Conservation (phyloP, 305 asterid genomes). For the Fraxinus xanthoxyloides region DNA sequence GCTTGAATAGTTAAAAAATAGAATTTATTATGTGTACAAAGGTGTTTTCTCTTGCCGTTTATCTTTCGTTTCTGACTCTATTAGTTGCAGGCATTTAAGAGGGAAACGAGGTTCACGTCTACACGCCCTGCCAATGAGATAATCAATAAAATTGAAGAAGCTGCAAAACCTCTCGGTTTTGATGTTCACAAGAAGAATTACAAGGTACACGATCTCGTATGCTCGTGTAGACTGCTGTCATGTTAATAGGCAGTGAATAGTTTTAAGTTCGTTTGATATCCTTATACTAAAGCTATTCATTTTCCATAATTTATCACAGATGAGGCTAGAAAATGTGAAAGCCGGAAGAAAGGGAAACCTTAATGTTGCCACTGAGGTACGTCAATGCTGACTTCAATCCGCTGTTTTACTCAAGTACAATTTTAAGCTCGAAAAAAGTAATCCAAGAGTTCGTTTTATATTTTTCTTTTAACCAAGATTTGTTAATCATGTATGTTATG, state of each 20-base stretch:
- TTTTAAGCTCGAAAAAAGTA: neutral
- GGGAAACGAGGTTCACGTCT: slow-evolving; percentile 89
- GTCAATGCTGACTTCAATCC: neutral
- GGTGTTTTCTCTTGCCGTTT: neutral
- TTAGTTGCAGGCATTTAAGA: slow-evolving; percentile 59
- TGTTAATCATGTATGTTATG: neutral
- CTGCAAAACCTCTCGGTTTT: slow-evolving; percentile 90
- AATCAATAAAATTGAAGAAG: slow-evolving; percentile 80
- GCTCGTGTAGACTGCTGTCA: neutral
- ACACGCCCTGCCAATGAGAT: slow-evolving; percentile 79
- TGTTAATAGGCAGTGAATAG: neutral
- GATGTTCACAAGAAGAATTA: slow-evolving; percentile 87
- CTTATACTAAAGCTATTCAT: neutral
- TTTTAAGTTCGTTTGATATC: neutral
- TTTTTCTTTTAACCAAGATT: neutral
- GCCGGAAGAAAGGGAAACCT: slow-evolving; percentile 96
- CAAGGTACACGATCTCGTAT: slow-evolving; percentile 44
- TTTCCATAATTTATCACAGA: slow-evolving; percentile 34
- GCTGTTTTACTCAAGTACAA: neutral
- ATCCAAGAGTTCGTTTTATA: neutral
- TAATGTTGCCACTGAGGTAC: slow-evolving; percentile 86
- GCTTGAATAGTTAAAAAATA: neutral
- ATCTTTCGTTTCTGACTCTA: neutral
- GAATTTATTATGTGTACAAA: neutral
- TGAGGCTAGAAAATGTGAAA: slow-evolving; percentile 84